Conservation (phyloP, 1,139 yeast genomes). For the Scheffersomyces titani region DNA sequence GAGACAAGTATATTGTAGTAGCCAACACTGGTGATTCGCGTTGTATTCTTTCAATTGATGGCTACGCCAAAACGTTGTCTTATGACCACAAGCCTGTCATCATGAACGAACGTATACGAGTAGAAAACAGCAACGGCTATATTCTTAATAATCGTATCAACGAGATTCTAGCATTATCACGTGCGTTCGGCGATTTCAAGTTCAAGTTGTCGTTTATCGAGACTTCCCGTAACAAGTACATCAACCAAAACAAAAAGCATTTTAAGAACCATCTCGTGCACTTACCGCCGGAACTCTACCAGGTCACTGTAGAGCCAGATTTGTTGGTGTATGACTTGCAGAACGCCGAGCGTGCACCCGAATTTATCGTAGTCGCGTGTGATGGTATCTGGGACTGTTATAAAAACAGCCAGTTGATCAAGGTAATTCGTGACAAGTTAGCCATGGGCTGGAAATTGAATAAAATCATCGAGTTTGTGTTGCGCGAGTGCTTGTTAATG, state of each 20-base stretch:
- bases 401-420: constrained; percentile 55
- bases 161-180: constrained; percentile 68
- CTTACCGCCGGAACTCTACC: constrained; percentile 45
- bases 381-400: constrained; percentile 85
- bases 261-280: constrained; percentile 19
- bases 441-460: constrained; percentile 58
- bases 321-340: constrained; percentile 52
- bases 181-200: constrained; percentile 78
- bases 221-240: constrained; percentile 30
- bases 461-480: constrained; percentile 56
- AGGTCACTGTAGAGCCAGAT: constrained; percentile 74
- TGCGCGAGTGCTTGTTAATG: constrained; percentile 69
- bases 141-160: constrained; percentile 70
- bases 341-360: constrained; percentile 43
- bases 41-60: constrained; percentile 55
- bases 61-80: constrained; percentile 60
- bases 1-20: constrained; percentile 50
- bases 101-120: constrained; percentile 73
- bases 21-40: constrained; percentile 81
- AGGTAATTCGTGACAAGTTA: constrained; percentile 57
- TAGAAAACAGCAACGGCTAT: constrained; percentile 73
- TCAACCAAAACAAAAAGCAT: constrained; percentile 19
- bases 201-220: constrained; percentile 54
- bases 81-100: constrained; percentile 78
- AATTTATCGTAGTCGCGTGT: constrained; percentile 68